Base-by-base conservation (phyloP, 1,284 basidiomycete genomes). In the Cutaneotrichosporon curvatum region DNA sequence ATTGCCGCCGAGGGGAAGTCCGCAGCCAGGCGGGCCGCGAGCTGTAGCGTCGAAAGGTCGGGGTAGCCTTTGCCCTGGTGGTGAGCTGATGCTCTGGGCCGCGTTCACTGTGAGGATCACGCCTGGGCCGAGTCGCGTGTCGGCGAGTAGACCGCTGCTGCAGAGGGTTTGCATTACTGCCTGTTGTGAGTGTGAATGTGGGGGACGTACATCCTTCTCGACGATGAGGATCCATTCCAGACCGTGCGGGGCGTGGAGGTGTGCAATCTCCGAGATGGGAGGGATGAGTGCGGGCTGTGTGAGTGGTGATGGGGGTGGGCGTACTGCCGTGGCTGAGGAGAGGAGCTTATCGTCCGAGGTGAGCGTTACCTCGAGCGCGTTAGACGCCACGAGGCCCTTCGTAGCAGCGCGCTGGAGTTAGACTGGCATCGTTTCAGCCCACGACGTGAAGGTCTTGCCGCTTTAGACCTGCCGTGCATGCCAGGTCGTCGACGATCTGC, bases 41-140 rank as follows among this genome's bases (percentile, higher is more conserved):
- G 75, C 55, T 90, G 82, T 9, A 88, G 79, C 1, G 91, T 92
- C 1, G 88, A 83, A 2, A 94, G 67, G 61, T 95, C 91, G 0
- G 91, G 90, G 68, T 92, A 95, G 1, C 91, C 91, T 70, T 94
- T 94, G 2, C 91, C 91, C 88, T 91, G 58, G 8, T n/a, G n/a
- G 38, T 50, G 19, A 50, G 45, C 22, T 44, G n/a, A n/a, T n/a
- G n/a, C 25, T 28, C 25, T 7, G 12, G 25, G 8, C 25, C 25
- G 25, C 25, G 12, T 28, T 54, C 12, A 67, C 70, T 0, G 71
- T 71, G 30, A 72, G 42, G 4, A 73, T 16, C 0, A 64, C 56
- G 0, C 67, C 71, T 1, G 43, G 40, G 0, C 62, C 63, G 1
- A 65, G 36, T 5, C 53, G 63, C 48, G 78, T 63, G 19, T 73